These are phyloP conservation scores for Dicorynia guianensis DNA, from an alignment of 306 rosid genomes.

Conservation along the genomic window DNA sequence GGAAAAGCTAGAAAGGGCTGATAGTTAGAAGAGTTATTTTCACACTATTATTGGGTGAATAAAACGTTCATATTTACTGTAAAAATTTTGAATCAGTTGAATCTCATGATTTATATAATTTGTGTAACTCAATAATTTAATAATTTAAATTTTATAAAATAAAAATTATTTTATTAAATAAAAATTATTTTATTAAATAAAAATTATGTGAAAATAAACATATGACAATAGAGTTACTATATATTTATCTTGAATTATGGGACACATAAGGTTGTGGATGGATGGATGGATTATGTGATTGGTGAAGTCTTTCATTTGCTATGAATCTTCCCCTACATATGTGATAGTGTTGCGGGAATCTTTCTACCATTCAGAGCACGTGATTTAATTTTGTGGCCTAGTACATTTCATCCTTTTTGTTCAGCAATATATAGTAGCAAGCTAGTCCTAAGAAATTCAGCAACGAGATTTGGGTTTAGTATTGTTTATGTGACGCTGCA, in stretches of 20 bases:
- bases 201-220: too few species aligned
- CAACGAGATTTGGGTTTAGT: conserved; percentile 17
- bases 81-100: too few species aligned
- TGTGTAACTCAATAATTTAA: too few species aligned
- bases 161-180: too few species aligned
- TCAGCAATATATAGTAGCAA: neutral
- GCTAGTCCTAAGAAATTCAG: conserved; percentile 23
- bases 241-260: conserved; percentile 42
- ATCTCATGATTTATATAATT: too few species aligned
- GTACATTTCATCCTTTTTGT: conserved; percentile 5
- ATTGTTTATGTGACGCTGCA: conserved; percentile 51
- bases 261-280: conserved; percentile 59
- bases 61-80: too few species aligned
- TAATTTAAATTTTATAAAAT: too few species aligned
- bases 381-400: conserved; percentile 61
- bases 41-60: too few species aligned
- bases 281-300: conserved; percentile 40
- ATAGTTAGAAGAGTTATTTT: too few species aligned
- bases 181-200: too few species aligned
- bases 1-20: too few species aligned
- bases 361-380: conserved; percentile 60
- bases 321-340: conserved; percentile 46
- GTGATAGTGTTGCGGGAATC: conserved; percentile 36
- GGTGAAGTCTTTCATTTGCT: conserved; percentile 57
- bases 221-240: too few species aligned